phyloP scores from a whole-genome alignment of 176 grass and related monocot genomes.

The Aegilops longissima region DNA sequence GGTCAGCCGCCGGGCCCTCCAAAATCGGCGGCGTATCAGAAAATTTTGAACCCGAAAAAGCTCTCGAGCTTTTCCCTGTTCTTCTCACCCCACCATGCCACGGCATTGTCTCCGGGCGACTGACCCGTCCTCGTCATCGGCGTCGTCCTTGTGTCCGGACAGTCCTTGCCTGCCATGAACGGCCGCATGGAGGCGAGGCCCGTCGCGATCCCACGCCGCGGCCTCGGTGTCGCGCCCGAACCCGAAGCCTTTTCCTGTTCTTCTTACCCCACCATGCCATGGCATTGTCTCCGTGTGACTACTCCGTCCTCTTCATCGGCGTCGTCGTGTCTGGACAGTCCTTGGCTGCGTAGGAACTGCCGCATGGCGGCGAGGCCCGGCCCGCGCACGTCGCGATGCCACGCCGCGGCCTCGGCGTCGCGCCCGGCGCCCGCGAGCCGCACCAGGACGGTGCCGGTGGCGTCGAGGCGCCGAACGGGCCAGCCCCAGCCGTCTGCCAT shows the following conservation, averaged over 20 bases:
- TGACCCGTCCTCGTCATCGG: neutral
- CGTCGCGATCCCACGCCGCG: conserved; percentile 63
- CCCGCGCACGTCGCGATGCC: conserved; percentile 64
- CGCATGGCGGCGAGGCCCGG: conserved; percentile 56
- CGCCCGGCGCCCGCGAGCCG: conserved; percentile 41
- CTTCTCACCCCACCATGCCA: conserved; percentile 33
- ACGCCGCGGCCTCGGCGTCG: conserved; percentile 33
- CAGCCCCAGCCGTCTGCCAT: conserved; percentile 62
- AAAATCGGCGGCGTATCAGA: conserved; percentile 35
- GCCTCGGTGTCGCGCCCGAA: conserved; percentile 28
- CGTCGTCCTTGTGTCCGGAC: neutral
- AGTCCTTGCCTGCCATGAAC: conserved; percentile 36
- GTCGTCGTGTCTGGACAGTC: neutral
- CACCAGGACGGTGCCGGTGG: conserved; percentile 52
- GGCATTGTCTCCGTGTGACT: conserved; percentile 18
- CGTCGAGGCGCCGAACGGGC: conserved; percentile 70
- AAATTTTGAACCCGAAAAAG: conserved; percentile 27
- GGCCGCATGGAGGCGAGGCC: conserved; percentile 44
- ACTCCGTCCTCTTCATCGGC: neutral
- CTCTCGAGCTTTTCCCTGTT: conserved; percentile 27
- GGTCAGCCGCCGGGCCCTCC: conserved; percentile 21
- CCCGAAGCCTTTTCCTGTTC: conserved; percentile 19
- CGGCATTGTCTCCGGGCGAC: conserved; percentile 24
- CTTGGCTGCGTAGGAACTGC: conserved; percentile 40
- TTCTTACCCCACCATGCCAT: conserved; percentile 33